phyloP scores from a whole-genome alignment of 1,139 yeast genomes.

The Suhomyces anneliseae region DNA sequence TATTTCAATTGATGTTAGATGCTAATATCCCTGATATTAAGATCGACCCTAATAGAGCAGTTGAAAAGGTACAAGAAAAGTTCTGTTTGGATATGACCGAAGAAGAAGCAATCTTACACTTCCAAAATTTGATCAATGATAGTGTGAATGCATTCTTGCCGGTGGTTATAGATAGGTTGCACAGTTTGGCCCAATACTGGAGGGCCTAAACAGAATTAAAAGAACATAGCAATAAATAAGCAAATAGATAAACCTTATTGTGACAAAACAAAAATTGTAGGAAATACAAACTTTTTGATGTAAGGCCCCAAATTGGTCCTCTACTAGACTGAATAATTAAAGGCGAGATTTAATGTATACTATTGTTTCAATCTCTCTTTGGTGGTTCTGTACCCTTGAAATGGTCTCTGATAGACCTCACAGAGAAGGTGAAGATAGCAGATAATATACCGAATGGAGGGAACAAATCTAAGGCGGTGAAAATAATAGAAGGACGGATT shows the following conservation, averaged over 20 bases:
- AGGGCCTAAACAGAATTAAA: slow-evolving; percentile 57
- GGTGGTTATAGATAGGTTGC: slow-evolving; percentile 90
- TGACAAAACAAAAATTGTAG: no score
- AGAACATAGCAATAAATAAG: slow-evolving; percentile 2
- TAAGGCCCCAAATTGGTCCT: no score
- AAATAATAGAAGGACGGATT: slow-evolving; percentile 49
- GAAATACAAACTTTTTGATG: no score
- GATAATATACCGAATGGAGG: slow-evolving; percentile 51
- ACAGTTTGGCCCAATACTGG: slow-evolving; percentile 97
- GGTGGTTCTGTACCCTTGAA: slow-evolving; percentile 8
- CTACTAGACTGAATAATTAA: neutral
- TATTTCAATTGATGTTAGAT: slow-evolving; percentile 92
- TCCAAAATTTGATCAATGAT: slow-evolving; percentile 89
- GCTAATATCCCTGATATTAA: slow-evolving; percentile 88
- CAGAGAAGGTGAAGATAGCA: slow-evolving; percentile 22
- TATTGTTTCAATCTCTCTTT: neutral
- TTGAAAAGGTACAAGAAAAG: slow-evolving; percentile 89
- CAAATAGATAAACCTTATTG: no score
- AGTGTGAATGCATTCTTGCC: slow-evolving; percentile 93
- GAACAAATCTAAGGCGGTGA: slow-evolving; percentile 61
- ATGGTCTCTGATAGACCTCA: slow-evolving; percentile 12
- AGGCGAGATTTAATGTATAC: neutral
- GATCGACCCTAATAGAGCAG: slow-evolving; percentile 73
- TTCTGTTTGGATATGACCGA: slow-evolving; percentile 92
- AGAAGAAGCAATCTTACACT: slow-evolving; percentile 91